phyloP scores from a whole-genome alignment of 1,284 basidiomycete genomes.

The Polyporus tsugae region DNA sequence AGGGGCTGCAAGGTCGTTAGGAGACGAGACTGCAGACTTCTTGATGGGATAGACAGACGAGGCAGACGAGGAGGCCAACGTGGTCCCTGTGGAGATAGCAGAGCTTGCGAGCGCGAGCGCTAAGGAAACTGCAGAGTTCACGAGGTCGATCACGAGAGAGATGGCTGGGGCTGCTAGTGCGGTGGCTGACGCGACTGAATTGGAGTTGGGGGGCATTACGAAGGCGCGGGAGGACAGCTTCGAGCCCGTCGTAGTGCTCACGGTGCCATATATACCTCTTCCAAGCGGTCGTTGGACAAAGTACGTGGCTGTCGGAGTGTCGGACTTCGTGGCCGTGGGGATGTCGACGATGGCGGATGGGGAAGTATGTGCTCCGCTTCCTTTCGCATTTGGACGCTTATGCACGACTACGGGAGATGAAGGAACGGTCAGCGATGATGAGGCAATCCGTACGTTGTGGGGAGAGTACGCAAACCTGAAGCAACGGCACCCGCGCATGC shows the following conservation, averaged over 20 bases:
- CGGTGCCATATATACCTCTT: not conserved
- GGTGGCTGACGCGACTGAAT: not conserved
- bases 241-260: not conserved
- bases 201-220: not conserved
- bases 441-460: not conserved
- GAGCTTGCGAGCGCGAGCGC: not conserved
- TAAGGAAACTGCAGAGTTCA: not conserved
- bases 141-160: not conserved
- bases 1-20: not conserved
- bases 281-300: not conserved
- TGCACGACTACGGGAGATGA: not conserved
- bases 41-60: not conserved
- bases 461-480: not conserved
- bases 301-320: not conserved
- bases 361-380: not conserved
- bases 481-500: slow-evolving; percentile 1
- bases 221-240: not conserved
- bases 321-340: not conserved
- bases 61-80: not conserved
- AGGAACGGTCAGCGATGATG: not conserved
- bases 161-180: not conserved
- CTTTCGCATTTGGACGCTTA: not conserved
- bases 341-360: not conserved
- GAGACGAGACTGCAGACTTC: not conserved
- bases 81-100: not conserved